A percentile compares a stretch with the other conserved stretches of the same genome.
phyloP scores from a whole-genome alignment of 306 rosid genomes.

The Citrullus mucosospermus region DNA sequence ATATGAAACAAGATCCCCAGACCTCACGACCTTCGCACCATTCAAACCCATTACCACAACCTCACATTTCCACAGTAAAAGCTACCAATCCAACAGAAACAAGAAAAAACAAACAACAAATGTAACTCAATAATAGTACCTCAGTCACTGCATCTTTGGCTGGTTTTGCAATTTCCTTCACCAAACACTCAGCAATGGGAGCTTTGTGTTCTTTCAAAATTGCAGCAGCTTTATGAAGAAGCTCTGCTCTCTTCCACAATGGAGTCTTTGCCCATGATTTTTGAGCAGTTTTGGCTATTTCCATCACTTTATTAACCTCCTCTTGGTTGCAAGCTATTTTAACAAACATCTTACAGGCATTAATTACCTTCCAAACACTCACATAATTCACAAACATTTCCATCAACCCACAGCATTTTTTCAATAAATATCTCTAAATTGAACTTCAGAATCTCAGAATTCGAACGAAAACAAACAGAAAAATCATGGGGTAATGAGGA shows the following conservation, averaged over 20 bases:
- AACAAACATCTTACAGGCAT: not conserved
- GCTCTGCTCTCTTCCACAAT: conserved; percentile 90
- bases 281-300: conserved; percentile 69
- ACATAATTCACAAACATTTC: not conserved
- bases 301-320: conserved; percentile 89
- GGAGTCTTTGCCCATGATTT: conserved; percentile 98
- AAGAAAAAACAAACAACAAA: too few species aligned
- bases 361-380: not conserved
- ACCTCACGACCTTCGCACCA: conserved; percentile 82
- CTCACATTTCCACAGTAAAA: not conserved
- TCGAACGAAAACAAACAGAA: not conserved
- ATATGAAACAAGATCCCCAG: conserved; percentile 92
- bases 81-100: not conserved
- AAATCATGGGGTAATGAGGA: not conserved
- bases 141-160: conserved; percentile 94
- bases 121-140: conserved; percentile 16
- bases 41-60: not conserved
- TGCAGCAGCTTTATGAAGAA: conserved; percentile 93
- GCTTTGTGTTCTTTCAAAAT: conserved; percentile 83
- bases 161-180: conserved; percentile 91
- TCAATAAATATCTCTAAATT: not conserved
- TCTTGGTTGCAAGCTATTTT: conserved; percentile 79
- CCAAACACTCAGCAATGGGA: conserved; percentile 76
- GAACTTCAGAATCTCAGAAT: not conserved
- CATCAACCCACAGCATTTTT: not conserved